Evolutionary conservation across 2,329 filamentous ascomycete genomes (phyloP).

Genomic region (Microsporum canis): DNA sequence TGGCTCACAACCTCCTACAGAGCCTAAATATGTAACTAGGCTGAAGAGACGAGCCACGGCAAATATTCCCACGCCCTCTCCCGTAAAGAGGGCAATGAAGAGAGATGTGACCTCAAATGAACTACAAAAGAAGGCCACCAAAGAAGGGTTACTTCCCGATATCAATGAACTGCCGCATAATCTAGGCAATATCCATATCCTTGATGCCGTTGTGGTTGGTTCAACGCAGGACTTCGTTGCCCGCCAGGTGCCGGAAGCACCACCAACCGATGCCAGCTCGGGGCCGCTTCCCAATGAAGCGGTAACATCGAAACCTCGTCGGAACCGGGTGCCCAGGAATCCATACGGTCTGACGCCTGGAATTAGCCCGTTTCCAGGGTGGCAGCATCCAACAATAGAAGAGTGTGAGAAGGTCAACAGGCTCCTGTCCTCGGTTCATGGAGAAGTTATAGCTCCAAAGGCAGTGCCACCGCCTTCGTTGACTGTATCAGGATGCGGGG

Average conservation of each 20-base stretch:
- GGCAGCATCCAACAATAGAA: constrained; percentile 51
- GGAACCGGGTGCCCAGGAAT: constrained; percentile 9
- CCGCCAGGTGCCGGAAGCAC: too few species aligned
- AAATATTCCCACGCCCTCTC: not conserved
- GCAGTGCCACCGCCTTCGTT: constrained; percentile 58
- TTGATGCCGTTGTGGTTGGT: not conserved
- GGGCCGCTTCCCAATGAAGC: not conserved
- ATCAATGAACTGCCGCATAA: constrained; percentile 19
- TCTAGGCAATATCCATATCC: constrained; percentile 13
- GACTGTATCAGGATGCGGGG: constrained; percentile 58
- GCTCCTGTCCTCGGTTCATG: constrained; percentile 56
- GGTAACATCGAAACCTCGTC: not conserved
- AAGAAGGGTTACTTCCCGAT: not conserved
- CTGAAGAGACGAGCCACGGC: not conserved
- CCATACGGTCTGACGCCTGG: constrained; percentile 46
- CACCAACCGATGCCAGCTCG: not conserved
- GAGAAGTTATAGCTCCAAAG: constrained; percentile 52
- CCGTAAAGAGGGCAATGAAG: not conserved
- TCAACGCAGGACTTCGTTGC: not conserved
- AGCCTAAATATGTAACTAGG: not conserved
- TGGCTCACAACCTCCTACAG: not conserved
- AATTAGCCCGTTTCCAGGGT: constrained; percentile 55
- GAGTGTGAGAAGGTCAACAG: constrained; percentile 59
- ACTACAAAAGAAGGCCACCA: not conserved
- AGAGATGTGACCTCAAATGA: not conserved